Base-by-base conservation (phyloP, 1,284 basidiomycete genomes). In the Melampsora occidentalis region DNA sequence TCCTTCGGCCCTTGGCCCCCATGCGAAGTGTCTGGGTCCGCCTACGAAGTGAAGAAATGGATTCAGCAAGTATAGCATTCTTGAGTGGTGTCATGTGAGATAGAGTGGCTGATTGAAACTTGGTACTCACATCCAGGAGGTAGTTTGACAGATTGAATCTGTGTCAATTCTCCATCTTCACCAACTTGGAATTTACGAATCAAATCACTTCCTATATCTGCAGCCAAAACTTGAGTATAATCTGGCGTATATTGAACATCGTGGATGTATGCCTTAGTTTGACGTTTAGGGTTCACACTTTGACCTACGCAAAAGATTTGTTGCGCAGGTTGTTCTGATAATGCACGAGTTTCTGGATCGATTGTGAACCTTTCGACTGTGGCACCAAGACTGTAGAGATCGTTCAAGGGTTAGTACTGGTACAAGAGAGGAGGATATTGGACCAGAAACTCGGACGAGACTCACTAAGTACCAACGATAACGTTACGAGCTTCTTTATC, bases 171-270 rank as follows among this genome's bases (percentile, higher is more conserved):
- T 28, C 53, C 53, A 28, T 59, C 28, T 22, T 22, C n/a, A 28
- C 20, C 53, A 4, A 59, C 53, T 22, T 22, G 7, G n/a, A 22
- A 59, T 59, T 28, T 59, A 12, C 53, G 53, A 59, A 59, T 59
- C 53, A 59, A 59, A 59, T 59, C 53, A 28, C 22, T 28, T 10
- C 53, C 53, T 22, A 59, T 16, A n/a, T 59, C 53, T 22, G 7
- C n/a, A 28, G 28, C 53, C 7, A 59, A 18, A 22, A 28, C 53
- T 28, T 22, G n/a, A 59, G 7, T 22, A 28, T 22, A 59, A 59
- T 59, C 53, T 22, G 53, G 53, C n/a, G 22, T 59, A 59, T 59
- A 59, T 59, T 59, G 53, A 59, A 59, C 53, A 59, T 59, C 53
- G n/a, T 59, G 53, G 9, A 28, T 22, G n/a, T 59, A 28, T 59